Conservation (phyloP, 2,329 filamentous ascomycete species). For the Colletotrichum tropicale region DNA sequence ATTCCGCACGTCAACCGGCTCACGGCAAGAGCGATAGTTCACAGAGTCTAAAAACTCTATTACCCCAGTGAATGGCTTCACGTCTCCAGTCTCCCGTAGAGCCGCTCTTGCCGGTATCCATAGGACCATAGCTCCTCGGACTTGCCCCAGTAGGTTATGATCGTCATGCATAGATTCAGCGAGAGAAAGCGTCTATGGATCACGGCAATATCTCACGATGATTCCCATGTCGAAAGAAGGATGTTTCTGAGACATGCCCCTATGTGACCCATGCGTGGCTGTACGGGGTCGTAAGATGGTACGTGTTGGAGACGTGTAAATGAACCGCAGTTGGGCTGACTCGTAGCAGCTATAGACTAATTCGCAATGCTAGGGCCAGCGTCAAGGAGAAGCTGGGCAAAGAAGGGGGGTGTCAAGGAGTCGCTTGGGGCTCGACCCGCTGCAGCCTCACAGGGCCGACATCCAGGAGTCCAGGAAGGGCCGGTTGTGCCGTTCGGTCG, state of each 20-base stretch:
- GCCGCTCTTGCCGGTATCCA: neutral
- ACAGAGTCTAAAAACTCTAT: neutral
- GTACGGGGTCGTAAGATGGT: neutral
- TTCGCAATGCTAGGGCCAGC: neutral
- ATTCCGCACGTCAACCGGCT: neutral
- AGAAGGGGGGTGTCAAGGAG: neutral
- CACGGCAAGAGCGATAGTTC: neutral
- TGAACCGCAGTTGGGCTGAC: neutral
- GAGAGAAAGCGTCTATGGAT: neutral
- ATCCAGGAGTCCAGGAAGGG: neutral
- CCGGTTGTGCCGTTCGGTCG: neutral
- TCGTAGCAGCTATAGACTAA: neutral
- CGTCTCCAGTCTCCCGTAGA: neutral
- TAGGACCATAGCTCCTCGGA: neutral
- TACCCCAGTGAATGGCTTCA: neutral
- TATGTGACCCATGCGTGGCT: neutral
- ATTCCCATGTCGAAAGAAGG: neutral
- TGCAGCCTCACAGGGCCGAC: neutral
- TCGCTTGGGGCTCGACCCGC: neutral
- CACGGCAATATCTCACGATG: neutral
- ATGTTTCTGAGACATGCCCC: neutral
- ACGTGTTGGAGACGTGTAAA: neutral
- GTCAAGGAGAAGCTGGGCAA: neutral
- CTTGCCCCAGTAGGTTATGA: neutral
- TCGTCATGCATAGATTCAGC: neutral